Evolutionary conservation across 2,329 filamentous ascomycete species (phyloP).

Genomic region (Colletotrichum sojae): DNA sequence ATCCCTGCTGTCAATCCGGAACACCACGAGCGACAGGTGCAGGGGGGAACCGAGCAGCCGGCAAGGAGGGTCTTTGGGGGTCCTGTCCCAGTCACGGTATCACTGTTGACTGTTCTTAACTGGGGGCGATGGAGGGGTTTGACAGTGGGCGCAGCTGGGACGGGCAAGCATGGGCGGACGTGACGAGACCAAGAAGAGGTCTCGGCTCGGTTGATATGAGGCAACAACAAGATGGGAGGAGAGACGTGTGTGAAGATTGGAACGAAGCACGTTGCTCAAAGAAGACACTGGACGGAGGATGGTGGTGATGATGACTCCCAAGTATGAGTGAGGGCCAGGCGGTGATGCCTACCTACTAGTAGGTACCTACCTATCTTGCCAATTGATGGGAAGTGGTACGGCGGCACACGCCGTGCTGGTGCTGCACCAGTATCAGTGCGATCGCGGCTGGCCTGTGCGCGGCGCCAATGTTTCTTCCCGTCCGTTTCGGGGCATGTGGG

Average conservation of each 20-base stretch:
- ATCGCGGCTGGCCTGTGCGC: constrained; percentile 21
- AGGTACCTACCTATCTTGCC: too few relatives aligned
- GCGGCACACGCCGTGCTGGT: neutral
- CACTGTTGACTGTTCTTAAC: neutral
- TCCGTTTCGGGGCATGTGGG: constrained; percentile 38
- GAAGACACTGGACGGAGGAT: neutral
- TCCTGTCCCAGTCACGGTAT: neutral
- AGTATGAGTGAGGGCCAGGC: neutral
- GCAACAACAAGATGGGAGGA: neutral
- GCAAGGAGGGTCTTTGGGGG: constrained; percentile 9
- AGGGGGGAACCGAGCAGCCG: constrained; percentile 33
- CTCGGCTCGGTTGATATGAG: constrained; percentile 12
- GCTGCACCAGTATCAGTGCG: neutral
- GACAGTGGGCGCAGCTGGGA: constrained; percentile 14
- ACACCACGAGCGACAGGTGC: constrained; percentile 35
- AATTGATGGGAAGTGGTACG: neutral
- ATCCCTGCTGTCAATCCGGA: constrained; percentile 40
- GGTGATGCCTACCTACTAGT: neutral
- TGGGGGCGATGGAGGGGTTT: neutral
- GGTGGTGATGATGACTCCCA: neutral
- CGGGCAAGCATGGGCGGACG: constrained; percentile 2
- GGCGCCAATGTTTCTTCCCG: constrained; percentile 29
- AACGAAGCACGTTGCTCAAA: neutral
- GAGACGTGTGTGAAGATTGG: neutral
- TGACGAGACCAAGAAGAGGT: neutral